Evolutionary conservation across 441 rosid genomes (phyloP).

Genomic region (Breynia disticha): DNA sequence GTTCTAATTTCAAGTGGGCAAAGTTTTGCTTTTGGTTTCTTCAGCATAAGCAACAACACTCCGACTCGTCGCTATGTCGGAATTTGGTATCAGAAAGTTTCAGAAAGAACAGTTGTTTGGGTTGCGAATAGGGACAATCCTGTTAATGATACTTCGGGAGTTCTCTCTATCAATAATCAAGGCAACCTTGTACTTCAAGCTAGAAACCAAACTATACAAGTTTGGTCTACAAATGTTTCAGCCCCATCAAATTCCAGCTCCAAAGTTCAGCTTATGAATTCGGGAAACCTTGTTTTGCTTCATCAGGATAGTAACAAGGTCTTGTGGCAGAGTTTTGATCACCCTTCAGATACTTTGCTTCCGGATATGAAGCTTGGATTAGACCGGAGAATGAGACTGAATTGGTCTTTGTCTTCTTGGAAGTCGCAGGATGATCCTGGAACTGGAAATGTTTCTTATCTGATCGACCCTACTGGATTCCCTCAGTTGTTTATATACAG

Average conservation of each 20-base stretch:
- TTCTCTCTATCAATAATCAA: conserved; percentile 24
- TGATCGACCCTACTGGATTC: conserved; percentile 35
- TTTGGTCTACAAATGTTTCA: conserved; percentile 51
- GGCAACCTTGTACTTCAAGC: conserved; percentile 37
- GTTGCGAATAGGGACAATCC: conserved; percentile 64
- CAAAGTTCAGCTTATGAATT: conserved; percentile 39
- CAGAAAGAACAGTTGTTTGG: conserved; percentile 40
- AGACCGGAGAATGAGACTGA: conserved; percentile 21
- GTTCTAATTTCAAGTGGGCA: conserved; percentile 32
- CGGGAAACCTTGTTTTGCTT: conserved; percentile 47
- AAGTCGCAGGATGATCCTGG: conserved; percentile 49
- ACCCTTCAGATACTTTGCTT: conserved; percentile 40
- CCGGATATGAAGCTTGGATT: conserved; percentile 49
- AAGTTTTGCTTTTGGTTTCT: conserved; percentile 46
- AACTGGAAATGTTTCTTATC: conserved; percentile 26
- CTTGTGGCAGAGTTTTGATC: conserved; percentile 59
- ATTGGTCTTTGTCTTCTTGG: conserved; percentile 40
- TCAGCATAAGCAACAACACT: conserved; percentile 24
- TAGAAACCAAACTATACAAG: conserved; percentile 26
- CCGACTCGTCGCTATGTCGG: conserved; percentile 43
- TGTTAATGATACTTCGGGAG: conserved; percentile 30
- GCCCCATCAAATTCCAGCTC: conserved; percentile 4
- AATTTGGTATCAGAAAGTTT: conserved; percentile 42
- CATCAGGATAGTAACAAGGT: conserved; percentile 17
- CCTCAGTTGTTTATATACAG: conserved; percentile 45